phyloP scores from a whole-genome alignment of 768 basidiomycete genomes.

The Pisolithus marmoratus region DNA sequence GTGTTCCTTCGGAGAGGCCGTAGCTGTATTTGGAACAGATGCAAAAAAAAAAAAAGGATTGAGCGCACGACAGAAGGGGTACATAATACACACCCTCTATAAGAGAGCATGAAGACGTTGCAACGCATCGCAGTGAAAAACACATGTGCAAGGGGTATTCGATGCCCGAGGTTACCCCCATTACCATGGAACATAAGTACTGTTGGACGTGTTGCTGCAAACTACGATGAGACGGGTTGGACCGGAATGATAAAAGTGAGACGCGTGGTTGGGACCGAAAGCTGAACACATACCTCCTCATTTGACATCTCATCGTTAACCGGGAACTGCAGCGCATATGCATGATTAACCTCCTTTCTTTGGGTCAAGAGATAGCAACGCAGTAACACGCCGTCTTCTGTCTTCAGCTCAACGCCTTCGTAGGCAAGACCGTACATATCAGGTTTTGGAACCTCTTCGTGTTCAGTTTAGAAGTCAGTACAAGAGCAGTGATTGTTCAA shows the following conservation, averaged over 20 bases:
- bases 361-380: slow-evolving; percentile 75
- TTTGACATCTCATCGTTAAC: slow-evolving; percentile 39
- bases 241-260: not conserved
- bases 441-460: slow-evolving; percentile 65
- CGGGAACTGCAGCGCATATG: slow-evolving; percentile 30
- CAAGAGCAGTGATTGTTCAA: not conserved
- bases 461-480: not conserved
- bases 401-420: slow-evolving; percentile 65
- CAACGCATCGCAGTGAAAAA: slow-evolving; percentile 82
- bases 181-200: slow-evolving; percentile 94
- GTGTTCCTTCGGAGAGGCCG: slow-evolving; percentile 80
- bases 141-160: slow-evolving; percentile 79
- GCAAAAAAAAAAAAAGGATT: not conserved
- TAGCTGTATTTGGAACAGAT: slow-evolving; percentile 47
- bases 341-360: slow-evolving; percentile 39
- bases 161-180: slow-evolving; percentile 82
- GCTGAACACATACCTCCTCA: slow-evolving; percentile 45
- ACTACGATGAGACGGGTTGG: slow-evolving; percentile 20
- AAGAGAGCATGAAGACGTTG: slow-evolving; percentile 92
- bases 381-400: slow-evolving; percentile 67
- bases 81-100: slow-evolving; percentile 63
- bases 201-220: slow-evolving; percentile 61
- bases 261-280: not conserved
- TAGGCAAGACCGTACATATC: slow-evolving; percentile 66
- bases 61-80: not conserved